Evolutionary conservation across 2,329 filamentous ascomycete species (phyloP).

Genomic region (Pseudogymnoascus sp.): DNA sequence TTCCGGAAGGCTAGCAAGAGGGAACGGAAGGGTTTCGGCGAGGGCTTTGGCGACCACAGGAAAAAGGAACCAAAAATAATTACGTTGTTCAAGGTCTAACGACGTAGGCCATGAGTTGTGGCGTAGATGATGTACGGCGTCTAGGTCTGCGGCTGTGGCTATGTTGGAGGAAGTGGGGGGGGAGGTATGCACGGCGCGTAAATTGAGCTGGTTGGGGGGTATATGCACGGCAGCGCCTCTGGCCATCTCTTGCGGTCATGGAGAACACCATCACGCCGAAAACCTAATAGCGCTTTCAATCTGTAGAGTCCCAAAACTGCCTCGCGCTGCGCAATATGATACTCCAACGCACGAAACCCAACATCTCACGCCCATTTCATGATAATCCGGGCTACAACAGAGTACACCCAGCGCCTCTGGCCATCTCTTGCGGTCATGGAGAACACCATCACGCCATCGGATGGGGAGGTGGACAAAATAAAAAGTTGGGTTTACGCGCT

Average conservation of each 20-base stretch:
- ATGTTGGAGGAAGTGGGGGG: not conserved
- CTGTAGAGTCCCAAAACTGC: not conserved
- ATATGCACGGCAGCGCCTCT: not conserved
- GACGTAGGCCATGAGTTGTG: not conserved
- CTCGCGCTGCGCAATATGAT: not conserved
- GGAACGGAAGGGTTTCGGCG: no score
- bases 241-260: not conserved
- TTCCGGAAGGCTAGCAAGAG: no score
- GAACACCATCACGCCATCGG: not conserved
- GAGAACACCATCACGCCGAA: not conserved
- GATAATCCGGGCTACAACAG: not conserved
- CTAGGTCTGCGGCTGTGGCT: not conserved
- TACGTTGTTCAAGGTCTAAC: no score
- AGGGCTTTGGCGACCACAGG: no score
- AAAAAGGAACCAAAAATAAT: no score
- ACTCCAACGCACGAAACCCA: not conserved
- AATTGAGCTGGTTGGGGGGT: not conserved
- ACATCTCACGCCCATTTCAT: not conserved
- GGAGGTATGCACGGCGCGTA: not conserved
- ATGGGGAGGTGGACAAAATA: not conserved
- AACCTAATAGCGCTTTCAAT: not conserved
- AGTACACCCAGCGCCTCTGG: not conserved
- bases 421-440: not conserved
- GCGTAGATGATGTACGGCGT: not conserved
- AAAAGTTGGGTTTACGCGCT: not conserved